Conservation (phyloP, 192 early-diverging fungal species). For the Pilaira anomala region DNA sequence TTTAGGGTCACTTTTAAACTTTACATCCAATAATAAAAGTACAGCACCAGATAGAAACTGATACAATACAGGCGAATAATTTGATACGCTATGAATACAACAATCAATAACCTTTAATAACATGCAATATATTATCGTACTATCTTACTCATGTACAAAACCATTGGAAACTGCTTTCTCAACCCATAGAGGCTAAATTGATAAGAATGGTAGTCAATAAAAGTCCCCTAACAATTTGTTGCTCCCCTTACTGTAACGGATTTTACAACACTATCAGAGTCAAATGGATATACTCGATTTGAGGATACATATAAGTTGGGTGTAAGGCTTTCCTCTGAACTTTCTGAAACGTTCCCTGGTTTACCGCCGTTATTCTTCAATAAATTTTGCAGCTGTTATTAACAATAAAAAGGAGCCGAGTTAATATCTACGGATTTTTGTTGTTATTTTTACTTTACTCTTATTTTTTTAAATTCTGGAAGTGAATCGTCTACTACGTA, state of each 20-base stretch:
- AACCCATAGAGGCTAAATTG: slow-evolving; percentile 13
- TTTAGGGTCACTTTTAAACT: background rate
- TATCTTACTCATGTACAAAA: slow-evolving; percentile 14
- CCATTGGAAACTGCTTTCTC: background rate
- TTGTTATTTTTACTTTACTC: slow-evolving; percentile 5
- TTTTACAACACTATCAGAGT: background rate
- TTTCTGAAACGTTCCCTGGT: background rate
- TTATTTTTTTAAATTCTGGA: background rate
- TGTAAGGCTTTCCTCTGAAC: too few species aligned
- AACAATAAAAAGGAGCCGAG: background rate
- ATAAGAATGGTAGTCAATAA: background rate
- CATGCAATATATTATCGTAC: background rate
- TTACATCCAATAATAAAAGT: slow-evolving; percentile 1
- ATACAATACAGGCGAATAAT: background rate
- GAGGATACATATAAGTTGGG: background rate
- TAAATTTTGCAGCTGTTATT: background rate
- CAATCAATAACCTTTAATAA: background rate
- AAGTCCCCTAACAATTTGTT: background rate
- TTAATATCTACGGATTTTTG: background rate
- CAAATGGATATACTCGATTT: background rate
- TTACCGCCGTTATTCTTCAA: background rate
- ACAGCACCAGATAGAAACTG: slow-evolving; percentile 3
- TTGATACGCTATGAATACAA: background rate
- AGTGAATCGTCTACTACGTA: background rate
- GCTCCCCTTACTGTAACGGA: background rate